These are phyloP conservation scores for Patellaria atrata DNA, from an alignment of 495 filamentous ascomycete species.

Conservation along the genomic window DNA sequence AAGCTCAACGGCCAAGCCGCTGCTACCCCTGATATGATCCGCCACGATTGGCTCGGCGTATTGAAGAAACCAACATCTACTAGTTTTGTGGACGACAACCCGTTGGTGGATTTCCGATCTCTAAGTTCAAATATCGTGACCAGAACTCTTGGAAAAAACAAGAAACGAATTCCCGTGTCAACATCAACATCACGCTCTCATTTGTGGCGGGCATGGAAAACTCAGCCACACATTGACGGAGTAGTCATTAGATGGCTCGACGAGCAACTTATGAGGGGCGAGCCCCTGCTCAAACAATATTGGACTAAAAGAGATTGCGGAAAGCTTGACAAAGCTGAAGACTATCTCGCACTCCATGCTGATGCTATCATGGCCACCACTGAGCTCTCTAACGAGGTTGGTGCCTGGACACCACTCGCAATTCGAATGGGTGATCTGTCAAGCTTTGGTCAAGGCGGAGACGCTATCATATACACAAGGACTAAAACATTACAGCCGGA, in stretches of 20 bases:
- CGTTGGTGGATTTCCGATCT: slow-evolving; percentile 37
- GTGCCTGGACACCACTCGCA: slow-evolving; percentile 43
- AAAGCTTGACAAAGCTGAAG: slow-evolving; percentile 36
- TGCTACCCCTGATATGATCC: slow-evolving; percentile 45
- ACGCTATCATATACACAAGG: slow-evolving; percentile 34
- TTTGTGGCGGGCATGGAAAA: slow-evolving; percentile 53
- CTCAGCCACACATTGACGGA: slow-evolving; percentile 41
- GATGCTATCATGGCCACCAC: slow-evolving; percentile 47
- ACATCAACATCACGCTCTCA: slow-evolving; percentile 44
- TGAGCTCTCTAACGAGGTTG: slow-evolving; percentile 45
- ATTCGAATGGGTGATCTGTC: slow-evolving; percentile 49
- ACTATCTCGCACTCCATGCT: slow-evolving; percentile 39
- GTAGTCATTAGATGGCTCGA: slow-evolving; percentile 51
- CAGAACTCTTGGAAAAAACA: slow-evolving; percentile 34
- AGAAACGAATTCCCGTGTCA: slow-evolving; percentile 38
- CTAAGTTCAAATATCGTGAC: slow-evolving; percentile 34
- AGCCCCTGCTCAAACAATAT: slow-evolving; percentile 40
- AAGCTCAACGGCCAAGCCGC: slow-evolving; percentile 41
- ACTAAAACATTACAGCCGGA: slow-evolving; percentile 33
- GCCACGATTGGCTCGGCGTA: slow-evolving; percentile 40
- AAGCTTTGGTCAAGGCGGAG: slow-evolving; percentile 50
- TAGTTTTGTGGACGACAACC: slow-evolving; percentile 43
- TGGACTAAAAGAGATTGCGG: slow-evolving; percentile 44
- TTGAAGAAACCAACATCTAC: slow-evolving; percentile 41
- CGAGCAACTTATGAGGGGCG: slow-evolving; percentile 42